These are phyloP conservation scores for Fusarium tupiense DNA, from an alignment of 2,329 filamentous ascomycete species.

Conservation along the genomic window DNA sequence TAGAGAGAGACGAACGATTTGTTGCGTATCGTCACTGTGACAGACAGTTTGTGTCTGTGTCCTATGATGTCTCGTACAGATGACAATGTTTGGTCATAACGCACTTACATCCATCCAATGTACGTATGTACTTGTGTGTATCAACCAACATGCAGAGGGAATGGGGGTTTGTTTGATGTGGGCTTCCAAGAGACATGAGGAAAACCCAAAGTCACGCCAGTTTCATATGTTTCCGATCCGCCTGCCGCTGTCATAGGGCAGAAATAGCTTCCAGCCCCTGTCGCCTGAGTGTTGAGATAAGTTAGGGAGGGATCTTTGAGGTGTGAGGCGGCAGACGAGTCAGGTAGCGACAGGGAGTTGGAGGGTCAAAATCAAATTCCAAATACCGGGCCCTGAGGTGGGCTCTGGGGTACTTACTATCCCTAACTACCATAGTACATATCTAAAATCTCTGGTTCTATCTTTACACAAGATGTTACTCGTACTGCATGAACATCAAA, in stretches of 20 bases:
- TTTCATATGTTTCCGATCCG: conserved; percentile 9
- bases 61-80: not conserved
- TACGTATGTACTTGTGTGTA: not conserved
- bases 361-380: conserved; percentile 22
- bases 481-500: conserved; percentile 9
- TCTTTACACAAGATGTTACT: not conserved
- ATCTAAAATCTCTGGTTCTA: not conserved
- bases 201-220: conserved; percentile 36
- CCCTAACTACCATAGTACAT: no score
- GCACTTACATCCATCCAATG: not conserved
- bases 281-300: conserved; percentile 15
- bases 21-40: conserved; percentile 4
- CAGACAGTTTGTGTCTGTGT: conserved; percentile 22
- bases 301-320: conserved; percentile 15
- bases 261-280: conserved; percentile 7
- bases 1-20: not conserved
- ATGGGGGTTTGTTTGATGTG: not conserved
- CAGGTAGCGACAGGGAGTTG: conserved; percentile 6
- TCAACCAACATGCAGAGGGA: not conserved
- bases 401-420: not conserved
- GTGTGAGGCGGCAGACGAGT: conserved; percentile 23
- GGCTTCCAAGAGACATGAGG: conserved; percentile 3
- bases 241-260: conserved; percentile 26
- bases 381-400: conserved; percentile 5
- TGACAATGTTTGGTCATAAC: not conserved